Evolutionary conservation across 768 basidiomycete genomes (phyloP).

Genomic region (Botryobasidium botryosum): DNA sequence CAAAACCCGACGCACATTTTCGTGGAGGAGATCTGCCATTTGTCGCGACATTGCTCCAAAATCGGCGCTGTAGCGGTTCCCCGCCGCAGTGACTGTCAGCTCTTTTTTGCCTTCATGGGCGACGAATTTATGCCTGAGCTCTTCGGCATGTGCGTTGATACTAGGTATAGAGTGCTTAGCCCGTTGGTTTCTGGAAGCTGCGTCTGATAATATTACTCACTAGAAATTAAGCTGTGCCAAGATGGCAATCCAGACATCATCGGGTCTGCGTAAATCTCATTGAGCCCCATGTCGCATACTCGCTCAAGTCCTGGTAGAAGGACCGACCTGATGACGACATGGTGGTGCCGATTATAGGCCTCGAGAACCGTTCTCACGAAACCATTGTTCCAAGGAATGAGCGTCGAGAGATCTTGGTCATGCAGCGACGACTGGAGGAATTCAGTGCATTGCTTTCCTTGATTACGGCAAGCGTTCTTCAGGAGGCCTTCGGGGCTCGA

Average conservation of each 20-base stretch:
- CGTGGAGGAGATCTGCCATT: background rate
- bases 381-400: no score
- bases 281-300: background rate
- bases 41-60: background rate
- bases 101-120: background rate
- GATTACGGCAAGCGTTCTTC: no score
- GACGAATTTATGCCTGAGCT: background rate
- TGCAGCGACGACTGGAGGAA: no score
- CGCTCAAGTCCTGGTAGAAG: background rate
- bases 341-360: constrained; percentile 1
- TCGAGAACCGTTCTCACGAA: background rate
- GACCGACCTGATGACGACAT: constrained; percentile 2
- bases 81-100: background rate
- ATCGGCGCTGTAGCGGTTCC: background rate
- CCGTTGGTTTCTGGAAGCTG: background rate
- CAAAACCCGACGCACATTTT: background rate
- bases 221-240: constrained; percentile 2
- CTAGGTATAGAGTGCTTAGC: background rate
- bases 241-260: constrained; percentile 5
- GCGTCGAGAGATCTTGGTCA: no score
- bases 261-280: background rate
- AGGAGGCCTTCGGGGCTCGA: no score
- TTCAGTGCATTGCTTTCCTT: no score
- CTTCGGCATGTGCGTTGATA: background rate
- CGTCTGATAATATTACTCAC: background rate